A percentile compares a stretch with the other conserved stretches of the same genome.
Evolutionary conservation across 805 yeast genomes (phyloP).

Genomic region (Monosporozyma solicola): DNA sequence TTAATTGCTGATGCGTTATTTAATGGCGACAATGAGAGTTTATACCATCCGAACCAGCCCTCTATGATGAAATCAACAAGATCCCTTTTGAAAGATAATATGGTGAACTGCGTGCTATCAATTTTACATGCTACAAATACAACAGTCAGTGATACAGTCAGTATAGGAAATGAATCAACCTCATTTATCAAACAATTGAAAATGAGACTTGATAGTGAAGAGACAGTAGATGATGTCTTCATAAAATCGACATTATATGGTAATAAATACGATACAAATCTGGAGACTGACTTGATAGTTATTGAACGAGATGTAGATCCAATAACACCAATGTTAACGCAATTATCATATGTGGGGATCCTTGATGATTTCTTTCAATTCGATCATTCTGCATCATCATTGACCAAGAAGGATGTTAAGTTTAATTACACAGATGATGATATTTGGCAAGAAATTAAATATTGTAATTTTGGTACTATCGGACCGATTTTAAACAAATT

Average conservation of each 20-base stretch:
- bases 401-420: conserved; percentile 18
- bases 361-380: conserved; percentile 62
- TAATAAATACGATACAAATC: conserved; percentile 32
- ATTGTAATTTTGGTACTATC: conserved; percentile 68
- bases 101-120: conserved; percentile 18
- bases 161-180: conserved; percentile 21
- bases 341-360: conserved; percentile 74
- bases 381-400: conserved; percentile 31
- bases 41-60: conserved; percentile 17
- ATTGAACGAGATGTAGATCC: conserved; percentile 73
- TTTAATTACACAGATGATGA: conserved; percentile 19
- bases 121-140: conserved; percentile 18
- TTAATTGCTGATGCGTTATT: conserved; percentile 16
- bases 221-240: conserved; percentile 13
- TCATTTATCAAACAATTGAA: conserved; percentile 13
- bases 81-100: conserved; percentile 20
- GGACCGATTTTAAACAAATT: conserved; percentile 62
- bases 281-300: conserved; percentile 63
- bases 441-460: conserved; percentile 39
- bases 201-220: conserved; percentile 8
- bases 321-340: conserved; percentile 61
- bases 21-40: conserved; percentile 19
- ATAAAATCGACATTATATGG: conserved; percentile 26
- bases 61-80: conserved; percentile 22
- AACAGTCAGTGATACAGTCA: conserved; percentile 17